Conservation (phyloP, 2,329 filamentous ascomycete genomes). For the Hypomyces rosellus region DNA sequence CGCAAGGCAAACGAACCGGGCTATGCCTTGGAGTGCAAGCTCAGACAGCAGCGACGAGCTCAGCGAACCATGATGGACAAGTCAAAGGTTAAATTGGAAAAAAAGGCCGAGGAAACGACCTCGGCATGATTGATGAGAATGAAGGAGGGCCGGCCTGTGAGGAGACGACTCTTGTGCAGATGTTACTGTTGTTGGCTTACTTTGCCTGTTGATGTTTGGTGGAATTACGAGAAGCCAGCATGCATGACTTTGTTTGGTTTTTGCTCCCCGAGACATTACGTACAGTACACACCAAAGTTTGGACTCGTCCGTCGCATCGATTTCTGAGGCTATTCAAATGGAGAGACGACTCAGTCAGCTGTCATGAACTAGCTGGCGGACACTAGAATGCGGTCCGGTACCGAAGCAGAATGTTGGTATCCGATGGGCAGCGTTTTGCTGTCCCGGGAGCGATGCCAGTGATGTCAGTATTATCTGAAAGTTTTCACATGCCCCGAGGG, state of each 20-base stretch:
- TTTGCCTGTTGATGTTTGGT: too few relatives aligned
- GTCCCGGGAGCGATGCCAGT: background rate
- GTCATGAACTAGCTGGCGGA: background rate
- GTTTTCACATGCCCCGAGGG: too few relatives aligned
- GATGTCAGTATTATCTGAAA: too few relatives aligned
- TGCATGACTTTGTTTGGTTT: background rate
- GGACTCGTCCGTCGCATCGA: background rate
- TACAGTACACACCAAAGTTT: background rate
- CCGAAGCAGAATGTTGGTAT: background rate
- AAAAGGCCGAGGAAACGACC: background rate
- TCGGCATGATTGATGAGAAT: background rate
- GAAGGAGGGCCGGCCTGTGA: too few relatives aligned
- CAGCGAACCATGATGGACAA: slow-evolving; percentile 19
- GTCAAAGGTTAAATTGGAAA: slow-evolving; percentile 1
- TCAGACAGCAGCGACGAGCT: slow-evolving; percentile 34
- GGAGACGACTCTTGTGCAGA: too few relatives aligned
- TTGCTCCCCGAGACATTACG: background rate
- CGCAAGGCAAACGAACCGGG: slow-evolving; percentile 42
- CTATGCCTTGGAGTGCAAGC: slow-evolving; percentile 41
- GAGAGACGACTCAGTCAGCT: background rate
- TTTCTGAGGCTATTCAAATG: background rate
- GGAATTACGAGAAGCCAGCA: too few relatives aligned
- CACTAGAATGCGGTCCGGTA: background rate
- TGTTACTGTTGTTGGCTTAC: too few relatives aligned
- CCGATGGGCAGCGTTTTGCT: background rate